phyloP scores from a whole-genome alignment of 345 rosid genomes.

The Populus deltoides region DNA sequence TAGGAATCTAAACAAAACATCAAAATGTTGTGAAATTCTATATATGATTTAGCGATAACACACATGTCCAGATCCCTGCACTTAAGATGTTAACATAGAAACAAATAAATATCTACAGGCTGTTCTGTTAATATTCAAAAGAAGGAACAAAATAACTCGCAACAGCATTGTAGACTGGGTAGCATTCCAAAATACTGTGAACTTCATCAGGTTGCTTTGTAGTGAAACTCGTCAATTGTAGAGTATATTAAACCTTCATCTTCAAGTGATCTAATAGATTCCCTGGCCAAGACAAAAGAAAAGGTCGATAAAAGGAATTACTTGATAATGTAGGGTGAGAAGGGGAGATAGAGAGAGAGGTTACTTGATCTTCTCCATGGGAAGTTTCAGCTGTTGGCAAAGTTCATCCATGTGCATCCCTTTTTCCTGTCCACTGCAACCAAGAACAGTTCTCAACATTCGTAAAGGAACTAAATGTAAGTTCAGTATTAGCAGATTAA shows the following conservation, averaged over 20 bases:
- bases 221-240: slow-evolving; percentile 91
- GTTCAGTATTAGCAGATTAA: background rate
- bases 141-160: background rate
- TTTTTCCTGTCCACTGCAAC: slow-evolving; percentile 65
- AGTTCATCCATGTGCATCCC: slow-evolving; percentile 82
- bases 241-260: slow-evolving; percentile 91
- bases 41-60: background rate
- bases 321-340: background rate
- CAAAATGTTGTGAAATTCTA: background rate
- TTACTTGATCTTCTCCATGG: slow-evolving; percentile 79
- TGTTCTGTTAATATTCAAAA: background rate
- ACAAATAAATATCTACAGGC: too few relatives aligned
- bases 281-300: slow-evolving; percentile 36
- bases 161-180: background rate
- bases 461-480: background rate
- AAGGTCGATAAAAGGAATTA: background rate
- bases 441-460: slow-evolving; percentile 4
- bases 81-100: too few relatives aligned
- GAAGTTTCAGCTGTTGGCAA: slow-evolving; percentile 64
- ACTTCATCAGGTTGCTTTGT: slow-evolving; percentile 65
- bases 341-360: slow-evolving; percentile 3
- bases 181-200: slow-evolving; percentile 12
- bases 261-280: slow-evolving; percentile 68
- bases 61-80: background rate
- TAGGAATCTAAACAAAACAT: too few relatives aligned